A percentile compares a stretch with the other conserved stretches of the same genome.
Conservation (phyloP, 2,329 filamentous ascomycete species). For the Penicillium sp. region DNA sequence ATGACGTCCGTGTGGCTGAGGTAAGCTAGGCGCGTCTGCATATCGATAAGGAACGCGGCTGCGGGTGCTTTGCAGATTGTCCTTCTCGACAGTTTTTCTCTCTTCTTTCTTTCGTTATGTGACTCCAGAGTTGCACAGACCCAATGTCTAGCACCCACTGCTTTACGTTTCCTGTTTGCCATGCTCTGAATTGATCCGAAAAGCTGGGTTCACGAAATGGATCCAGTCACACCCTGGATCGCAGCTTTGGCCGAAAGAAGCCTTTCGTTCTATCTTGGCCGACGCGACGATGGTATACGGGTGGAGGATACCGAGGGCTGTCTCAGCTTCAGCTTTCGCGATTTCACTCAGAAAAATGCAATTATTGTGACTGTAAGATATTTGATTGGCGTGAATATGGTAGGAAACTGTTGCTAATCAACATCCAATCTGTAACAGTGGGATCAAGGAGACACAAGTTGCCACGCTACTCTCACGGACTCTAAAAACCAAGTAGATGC, state of each 20-base stretch:
- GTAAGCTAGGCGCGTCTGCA: constrained; percentile 14
- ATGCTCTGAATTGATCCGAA: background rate
- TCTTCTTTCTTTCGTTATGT: background rate
- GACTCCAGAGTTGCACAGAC: background rate
- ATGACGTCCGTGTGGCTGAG: constrained; percentile 34
- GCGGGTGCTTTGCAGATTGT: background rate
- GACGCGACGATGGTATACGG: constrained; percentile 10
- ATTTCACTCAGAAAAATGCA: constrained; percentile 13
- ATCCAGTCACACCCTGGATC: constrained; percentile 26
- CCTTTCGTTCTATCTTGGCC: constrained; percentile 22
- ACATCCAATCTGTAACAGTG: constrained; percentile 24
- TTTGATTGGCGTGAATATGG: background rate
- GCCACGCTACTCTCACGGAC: constrained; percentile 37
- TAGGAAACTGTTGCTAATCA: background rate
- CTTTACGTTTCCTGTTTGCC: background rate
- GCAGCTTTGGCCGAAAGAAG: constrained; percentile 25
- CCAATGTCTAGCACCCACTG: background rate
- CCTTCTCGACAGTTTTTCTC: background rate
- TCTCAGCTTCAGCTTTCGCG: constrained; percentile 30
- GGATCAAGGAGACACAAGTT: constrained; percentile 19
- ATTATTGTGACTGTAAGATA: constrained; percentile 24
- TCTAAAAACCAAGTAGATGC: constrained; percentile 36
- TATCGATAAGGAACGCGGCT: constrained; percentile 10
- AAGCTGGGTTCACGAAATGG: constrained; percentile 26
- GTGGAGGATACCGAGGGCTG: constrained; percentile 38